Evolutionary conservation across 2,329 filamentous ascomycete species (phyloP), one percentile per base, ranked within the genome.

Genomic region (Claviceps sp.): DNA sequence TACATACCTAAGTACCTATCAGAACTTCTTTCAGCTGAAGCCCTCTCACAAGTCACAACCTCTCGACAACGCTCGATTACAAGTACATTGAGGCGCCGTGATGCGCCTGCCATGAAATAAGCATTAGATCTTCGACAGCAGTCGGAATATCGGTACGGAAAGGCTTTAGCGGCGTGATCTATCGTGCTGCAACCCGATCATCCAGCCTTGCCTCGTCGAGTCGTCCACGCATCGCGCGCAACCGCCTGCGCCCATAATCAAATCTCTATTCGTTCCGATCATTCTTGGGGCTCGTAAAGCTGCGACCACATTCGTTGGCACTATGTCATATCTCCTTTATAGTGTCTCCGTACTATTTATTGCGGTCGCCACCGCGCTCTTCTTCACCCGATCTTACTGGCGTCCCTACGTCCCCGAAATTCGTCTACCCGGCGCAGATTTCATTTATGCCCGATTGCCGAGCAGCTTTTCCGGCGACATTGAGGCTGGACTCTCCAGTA

Each of bases 281-380:
- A 4, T 24, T 13, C 11, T 2, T 17, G 13, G 16, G 30, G 4
- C 39, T 13, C 6, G 4, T 22, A 43, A 14, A 16, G 13, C 14
- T 6, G 10, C 24, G 22, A 47, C 6, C 38, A 34, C 16, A 17
- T 22, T 22, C 5, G 5, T 24, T 41, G 43, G 47, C 61, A 65
- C 69, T 60, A 95, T 94, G 88, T 76, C 73, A 56, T 93, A 90
- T 73, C 66, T 94, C 57, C 80, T 95, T 71, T 95, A 89, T 73
- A 82, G 80, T 60, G 67, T 90, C 57, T 81, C 80, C 62, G 78
- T 95, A 65, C 68, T 84, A 60, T 76, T 86, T 64, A 75, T 95
- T 62, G 64, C 90, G 60, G 63, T 78, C 58, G 84, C 82, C 54
- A 93, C 88, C 52, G 80, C 74, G 54, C 82, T 93, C 61, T 95